Base-by-base conservation (phyloP, 192 early-diverging fungal species). In the Radiomyces spectabilis region DNA sequence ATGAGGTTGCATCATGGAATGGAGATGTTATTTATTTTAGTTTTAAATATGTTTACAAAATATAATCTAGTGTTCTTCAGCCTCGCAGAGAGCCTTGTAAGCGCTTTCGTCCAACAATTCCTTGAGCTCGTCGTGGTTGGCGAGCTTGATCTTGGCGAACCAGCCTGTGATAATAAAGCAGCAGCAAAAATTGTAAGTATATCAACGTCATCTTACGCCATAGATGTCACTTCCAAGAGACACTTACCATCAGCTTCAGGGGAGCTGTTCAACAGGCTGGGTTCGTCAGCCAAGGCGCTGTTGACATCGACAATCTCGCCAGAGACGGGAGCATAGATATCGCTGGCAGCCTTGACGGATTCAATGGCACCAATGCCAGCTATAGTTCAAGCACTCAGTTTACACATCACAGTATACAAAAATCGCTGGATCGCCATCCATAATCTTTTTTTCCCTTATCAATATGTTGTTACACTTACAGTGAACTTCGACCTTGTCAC, bases 281-380 rank as follows among this genome's bases (percentile, higher is more conserved):
- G 87, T 44, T 88, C 77, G 26, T 73, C 72, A 30, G 53, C 65
- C 42, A 97, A 78, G 0, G 31, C 52, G 9, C 59, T 47, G 71
- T 97, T 97, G 63, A 83, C 77, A 47, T 83, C 87, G 41, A 90
- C 74, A 50, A 97, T 79, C 48, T 84, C 77, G 48, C 95, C 95
- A 45, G 77, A 68, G 24, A 93, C 68, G 50, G 95, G 95, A 21
- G 92, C 77, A 61, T 88, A 93, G 35, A 97, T 85, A 54, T 97
- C 95, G 53, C 78, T 83, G 39, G 92, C 89, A 47, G 95, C 93
- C 81, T 97, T 97, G 64, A 97, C 95, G 32, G 84, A 87, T 71
- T 97, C 95, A 41, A 97, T 86, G 32, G 85, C 85, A 54, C 88
- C 85, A n/a, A 92, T 74, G 48, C 61, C 38, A 1, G 82, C 87